A percentile compares a stretch with the other conserved stretches of the same genome.
Evolutionary conservation across 2,329 filamentous ascomycete genomes (phyloP).

Genomic region (Microsporum ferrugineum): DNA sequence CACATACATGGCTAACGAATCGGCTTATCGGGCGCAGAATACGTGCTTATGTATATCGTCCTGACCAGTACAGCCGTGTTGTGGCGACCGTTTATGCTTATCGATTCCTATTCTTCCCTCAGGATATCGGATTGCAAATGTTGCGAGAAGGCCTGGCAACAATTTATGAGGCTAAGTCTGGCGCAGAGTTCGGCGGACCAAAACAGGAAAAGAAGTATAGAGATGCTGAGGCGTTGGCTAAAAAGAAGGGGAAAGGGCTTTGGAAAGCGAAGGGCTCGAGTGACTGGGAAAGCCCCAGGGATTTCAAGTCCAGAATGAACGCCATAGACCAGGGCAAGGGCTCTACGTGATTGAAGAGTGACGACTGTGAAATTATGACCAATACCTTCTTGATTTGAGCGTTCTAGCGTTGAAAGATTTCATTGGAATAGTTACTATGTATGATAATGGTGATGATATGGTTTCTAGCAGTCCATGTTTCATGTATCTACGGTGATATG

Average conservation of each 20-base stretch:
- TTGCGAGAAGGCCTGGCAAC: constrained; percentile 73
- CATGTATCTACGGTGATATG: neutral
- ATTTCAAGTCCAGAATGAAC: constrained; percentile 61
- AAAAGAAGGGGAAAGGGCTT: constrained; percentile 55
- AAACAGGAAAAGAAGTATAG: constrained; percentile 41
- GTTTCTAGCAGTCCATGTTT: neutral
- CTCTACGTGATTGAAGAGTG: neutral
- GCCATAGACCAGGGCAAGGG: constrained; percentile 26
- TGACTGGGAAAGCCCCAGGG: constrained; percentile 68
- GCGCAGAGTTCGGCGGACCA: constrained; percentile 72
- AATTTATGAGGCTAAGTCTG: constrained; percentile 84
- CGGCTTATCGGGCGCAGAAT: constrained; percentile 64
- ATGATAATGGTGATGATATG: neutral
- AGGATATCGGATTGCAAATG: constrained; percentile 85
- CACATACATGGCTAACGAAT: constrained; percentile 63
- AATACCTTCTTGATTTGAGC: neutral
- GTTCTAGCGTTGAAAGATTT: constrained; percentile 1
- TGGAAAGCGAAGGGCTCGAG: constrained; percentile 50
- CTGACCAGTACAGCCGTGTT: constrained; percentile 85
- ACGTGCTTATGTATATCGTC: constrained; percentile 67
- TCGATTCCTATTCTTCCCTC: constrained; percentile 43
- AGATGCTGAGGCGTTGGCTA: constrained; percentile 45
- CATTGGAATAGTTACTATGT: neutral
- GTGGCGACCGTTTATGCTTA: constrained; percentile 76
- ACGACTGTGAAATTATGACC: neutral